Evolutionary conservation across 2,329 filamentous ascomycete species (phyloP).

Genomic region (Simplicillium sp.): DNA sequence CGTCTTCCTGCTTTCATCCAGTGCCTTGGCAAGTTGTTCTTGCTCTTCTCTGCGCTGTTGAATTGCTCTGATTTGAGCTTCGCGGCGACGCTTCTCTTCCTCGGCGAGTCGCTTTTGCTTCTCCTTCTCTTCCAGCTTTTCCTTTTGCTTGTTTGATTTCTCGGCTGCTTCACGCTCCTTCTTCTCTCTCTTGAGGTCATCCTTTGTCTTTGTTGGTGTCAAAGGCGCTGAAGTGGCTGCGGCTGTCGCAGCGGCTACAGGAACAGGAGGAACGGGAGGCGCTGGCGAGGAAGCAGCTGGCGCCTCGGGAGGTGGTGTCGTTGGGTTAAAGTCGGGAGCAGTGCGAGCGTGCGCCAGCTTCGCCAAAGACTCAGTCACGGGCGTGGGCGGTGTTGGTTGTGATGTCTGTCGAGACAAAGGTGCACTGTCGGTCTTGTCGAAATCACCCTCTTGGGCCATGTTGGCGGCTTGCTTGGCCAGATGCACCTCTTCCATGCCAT

Average conservation of each 20-base stretch:
- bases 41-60: conserved; percentile 46
- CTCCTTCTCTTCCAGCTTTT: conserved; percentile 27
- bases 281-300: conserved; percentile 5
- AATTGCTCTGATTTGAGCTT: conserved; percentile 46
- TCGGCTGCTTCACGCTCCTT: conserved; percentile 51
- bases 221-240: conserved; percentile 3
- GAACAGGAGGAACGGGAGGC: conserved; percentile 10
- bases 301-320: conserved; percentile 9
- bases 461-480: conserved; percentile 48
- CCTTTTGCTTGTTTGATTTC: conserved; percentile 48
- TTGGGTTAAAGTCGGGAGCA: conserved; percentile 33
- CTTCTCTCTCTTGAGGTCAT: conserved; percentile 57
- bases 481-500: conserved; percentile 56
- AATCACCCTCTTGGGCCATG: conserved; percentile 35
- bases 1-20: conserved; percentile 57
- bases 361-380: conserved; percentile 42
- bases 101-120: conserved; percentile 24
- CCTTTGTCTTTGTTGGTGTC: conserved; percentile 34
- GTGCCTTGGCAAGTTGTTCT: conserved; percentile 50
- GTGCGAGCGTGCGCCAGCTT: conserved; percentile 59
- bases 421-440: conserved; percentile 31
- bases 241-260: conserved; percentile 2
- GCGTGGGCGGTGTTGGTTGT: conserved; percentile 33
- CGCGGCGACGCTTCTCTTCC: conserved; percentile 27
- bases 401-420: conserved; percentile 41